A percentile compares a stretch with the other conserved stretches of the same genome.
These are phyloP conservation scores for Mycena galopus DNA, from an alignment of 768 basidiomycete genomes.

Conservation along the genomic window DNA sequence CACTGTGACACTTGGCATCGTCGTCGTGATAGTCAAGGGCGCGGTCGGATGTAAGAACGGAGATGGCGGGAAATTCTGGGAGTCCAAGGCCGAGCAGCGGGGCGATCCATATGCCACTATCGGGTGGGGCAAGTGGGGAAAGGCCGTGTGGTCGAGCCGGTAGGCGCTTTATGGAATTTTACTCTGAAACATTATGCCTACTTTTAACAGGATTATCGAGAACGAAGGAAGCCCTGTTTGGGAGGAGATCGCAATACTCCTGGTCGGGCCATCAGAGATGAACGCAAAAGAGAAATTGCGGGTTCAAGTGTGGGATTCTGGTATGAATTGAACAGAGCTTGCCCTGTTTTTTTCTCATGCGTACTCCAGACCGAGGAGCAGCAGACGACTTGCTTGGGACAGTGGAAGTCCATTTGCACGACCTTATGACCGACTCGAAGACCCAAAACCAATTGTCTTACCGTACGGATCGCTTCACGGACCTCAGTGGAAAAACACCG, in stretches of 20 bases:
- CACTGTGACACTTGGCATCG: constrained; percentile 73
- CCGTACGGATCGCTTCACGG: constrained; percentile 61
- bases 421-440: constrained; percentile 48
- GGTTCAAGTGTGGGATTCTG: constrained; percentile 82
- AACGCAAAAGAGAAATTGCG: constrained; percentile 74
- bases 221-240: constrained; percentile 73
- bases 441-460: constrained; percentile 61
- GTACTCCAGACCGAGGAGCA: constrained; percentile 52
- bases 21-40: constrained; percentile 74
- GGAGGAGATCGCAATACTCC: constrained; percentile 75
- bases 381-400: constrained; percentile 65
- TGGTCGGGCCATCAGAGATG: constrained; percentile 74
- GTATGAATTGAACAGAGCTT: constrained; percentile 44
- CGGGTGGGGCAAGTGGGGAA: constrained; percentile 73
- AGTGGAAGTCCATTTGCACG: constrained; percentile 55
- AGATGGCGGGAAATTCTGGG: constrained; percentile 53
- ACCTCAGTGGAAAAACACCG: constrained; percentile 42
- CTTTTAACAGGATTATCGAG: constrained; percentile 65
- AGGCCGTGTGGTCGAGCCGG: constrained; percentile 78
- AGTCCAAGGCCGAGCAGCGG: constrained; percentile 43
- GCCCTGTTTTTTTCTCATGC: not conserved
- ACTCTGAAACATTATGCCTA: not conserved
- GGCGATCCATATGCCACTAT: constrained; percentile 73
- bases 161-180: constrained; percentile 26
- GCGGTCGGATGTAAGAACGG: constrained; percentile 64